Conservation (phyloP, 345 rosid species). For the Salix dunnii region DNA sequence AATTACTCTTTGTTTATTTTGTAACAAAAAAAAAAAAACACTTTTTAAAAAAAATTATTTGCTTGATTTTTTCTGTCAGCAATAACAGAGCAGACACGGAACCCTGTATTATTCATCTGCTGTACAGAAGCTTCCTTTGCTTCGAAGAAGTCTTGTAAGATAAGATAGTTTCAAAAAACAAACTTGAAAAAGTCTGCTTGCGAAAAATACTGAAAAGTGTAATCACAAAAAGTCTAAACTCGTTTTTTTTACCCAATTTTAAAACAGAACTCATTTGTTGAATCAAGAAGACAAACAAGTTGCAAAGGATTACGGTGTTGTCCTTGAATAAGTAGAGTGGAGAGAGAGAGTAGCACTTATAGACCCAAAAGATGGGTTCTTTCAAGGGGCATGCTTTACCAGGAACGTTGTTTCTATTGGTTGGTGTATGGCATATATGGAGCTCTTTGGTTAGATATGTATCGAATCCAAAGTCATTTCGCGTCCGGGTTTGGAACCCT, state of each 20-base stretch:
- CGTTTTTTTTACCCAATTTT: neutral
- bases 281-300: neutral
- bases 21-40: neutral
- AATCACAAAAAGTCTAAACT: neutral
- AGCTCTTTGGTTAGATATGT: constrained; percentile 55
- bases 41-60: neutral
- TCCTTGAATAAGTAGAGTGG: neutral
- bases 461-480: constrained; percentile 60
- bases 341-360: no score
- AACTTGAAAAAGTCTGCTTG: neutral
- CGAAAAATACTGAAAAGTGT: neutral
- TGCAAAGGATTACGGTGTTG: neutral
- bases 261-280: constrained; percentile 7
- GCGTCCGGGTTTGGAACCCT: constrained; percentile 81
- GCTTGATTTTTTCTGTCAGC: constrained; percentile 8
- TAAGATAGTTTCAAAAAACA: neutral
- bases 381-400: constrained; percentile 91
- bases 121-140: neutral
- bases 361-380: constrained; percentile 63
- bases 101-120: neutral
- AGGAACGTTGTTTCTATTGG: constrained; percentile 68
- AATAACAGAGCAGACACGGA: neutral
- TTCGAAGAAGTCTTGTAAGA: neutral
- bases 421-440: constrained; percentile 91
- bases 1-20: neutral